These are phyloP conservation scores for Rossbeevera mucosa DNA, from an alignment of 768 basidiomycete genomes.

Conservation along the genomic window DNA sequence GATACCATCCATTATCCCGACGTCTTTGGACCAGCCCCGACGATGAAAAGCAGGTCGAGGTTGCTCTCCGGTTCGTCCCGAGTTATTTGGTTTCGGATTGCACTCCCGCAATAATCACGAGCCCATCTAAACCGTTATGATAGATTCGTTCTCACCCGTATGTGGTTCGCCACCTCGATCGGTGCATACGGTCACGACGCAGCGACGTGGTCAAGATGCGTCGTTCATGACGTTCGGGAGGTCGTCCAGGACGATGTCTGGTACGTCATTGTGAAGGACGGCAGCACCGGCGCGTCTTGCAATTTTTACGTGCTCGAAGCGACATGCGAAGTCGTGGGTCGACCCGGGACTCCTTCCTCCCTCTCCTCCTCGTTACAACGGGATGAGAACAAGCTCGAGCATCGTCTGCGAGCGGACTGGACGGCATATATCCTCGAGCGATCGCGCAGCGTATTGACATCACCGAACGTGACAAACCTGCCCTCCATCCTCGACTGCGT, in stretches of 20 bases:
- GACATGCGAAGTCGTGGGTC: constrained; percentile 72
- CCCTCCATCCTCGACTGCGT: constrained; percentile 34
- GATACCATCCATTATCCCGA: constrained; percentile 35
- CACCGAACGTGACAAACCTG: background rate
- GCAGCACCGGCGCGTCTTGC: constrained; percentile 22
- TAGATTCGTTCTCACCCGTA: constrained; percentile 59
- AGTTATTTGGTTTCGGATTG: background rate
- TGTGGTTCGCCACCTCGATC: constrained; percentile 61
- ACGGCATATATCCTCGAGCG: constrained; percentile 46
- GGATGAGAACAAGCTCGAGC: background rate
- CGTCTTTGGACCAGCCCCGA: constrained; percentile 60
- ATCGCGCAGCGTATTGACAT: background rate
- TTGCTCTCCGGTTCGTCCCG: constrained; percentile 51
- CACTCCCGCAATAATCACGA: background rate
- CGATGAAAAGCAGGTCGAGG: constrained; percentile 45
- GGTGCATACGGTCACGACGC: constrained; percentile 35
- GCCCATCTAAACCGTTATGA: background rate
- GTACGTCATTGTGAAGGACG: constrained; percentile 39
- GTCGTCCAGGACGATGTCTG: constrained; percentile 57
- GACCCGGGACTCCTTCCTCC: constrained; percentile 15
- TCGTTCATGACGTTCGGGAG: constrained; percentile 47
- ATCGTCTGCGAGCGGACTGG: constrained; percentile 59
- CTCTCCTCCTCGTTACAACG: constrained; percentile 9
- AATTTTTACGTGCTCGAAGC: constrained; percentile 57
- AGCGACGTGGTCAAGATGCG: constrained; percentile 32